Conservation (phyloP, 106 monocot genomes). For the Dioscorea alata region DNA sequence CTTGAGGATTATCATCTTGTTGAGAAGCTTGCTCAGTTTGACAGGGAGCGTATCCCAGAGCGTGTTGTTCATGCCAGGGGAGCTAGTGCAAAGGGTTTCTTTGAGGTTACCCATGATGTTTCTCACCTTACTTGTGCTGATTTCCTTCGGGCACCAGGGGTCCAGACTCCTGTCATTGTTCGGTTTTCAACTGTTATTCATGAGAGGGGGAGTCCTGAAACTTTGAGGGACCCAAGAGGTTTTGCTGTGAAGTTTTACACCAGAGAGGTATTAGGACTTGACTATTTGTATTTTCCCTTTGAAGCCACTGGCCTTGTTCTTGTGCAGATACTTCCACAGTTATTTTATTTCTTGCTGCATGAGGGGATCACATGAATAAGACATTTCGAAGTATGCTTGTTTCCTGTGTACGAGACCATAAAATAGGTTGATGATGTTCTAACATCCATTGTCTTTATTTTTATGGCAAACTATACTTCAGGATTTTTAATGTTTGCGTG, state of each 20-base stretch:
- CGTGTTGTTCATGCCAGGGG: constrained; percentile 85
- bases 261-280: constrained; percentile 43
- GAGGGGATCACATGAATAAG: background rate
- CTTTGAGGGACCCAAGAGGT: constrained; percentile 66
- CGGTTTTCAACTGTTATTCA: constrained; percentile 86
- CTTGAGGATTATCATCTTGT: constrained; percentile 78
- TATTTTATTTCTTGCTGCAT: background rate
- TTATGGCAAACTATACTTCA: too few species aligned
- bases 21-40: constrained; percentile 73
- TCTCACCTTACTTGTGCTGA: constrained; percentile 80
- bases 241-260: constrained; percentile 88
- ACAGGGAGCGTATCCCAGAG: constrained; percentile 73
- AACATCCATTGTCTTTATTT: background rate
- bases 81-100: constrained; percentile 87
- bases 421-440: background rate
- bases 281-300: background rate
- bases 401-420: background rate
- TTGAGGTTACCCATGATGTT: constrained; percentile 82
- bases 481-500: too few species aligned
- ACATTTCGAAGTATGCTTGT: background rate
- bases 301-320: background rate
- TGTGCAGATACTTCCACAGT: background rate
- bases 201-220: constrained; percentile 83
- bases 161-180: constrained; percentile 71
- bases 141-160: constrained; percentile 71